phyloP scores from a whole-genome alignment of 2,329 filamentous ascomycete species.

The Cercospora berteroae region DNA sequence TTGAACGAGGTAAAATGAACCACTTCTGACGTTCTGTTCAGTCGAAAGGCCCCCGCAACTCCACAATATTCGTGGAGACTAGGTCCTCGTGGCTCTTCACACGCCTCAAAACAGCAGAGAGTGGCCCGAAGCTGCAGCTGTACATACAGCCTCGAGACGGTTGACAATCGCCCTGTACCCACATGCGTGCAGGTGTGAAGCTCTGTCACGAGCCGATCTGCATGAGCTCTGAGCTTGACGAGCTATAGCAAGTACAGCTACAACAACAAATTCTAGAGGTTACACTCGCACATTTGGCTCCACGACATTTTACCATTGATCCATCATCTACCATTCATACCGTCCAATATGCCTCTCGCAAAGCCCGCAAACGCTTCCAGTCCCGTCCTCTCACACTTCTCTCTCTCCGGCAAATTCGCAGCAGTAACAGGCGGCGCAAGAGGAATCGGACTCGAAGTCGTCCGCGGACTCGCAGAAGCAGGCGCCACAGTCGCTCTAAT shows the following conservation, averaged over 20 bases:
- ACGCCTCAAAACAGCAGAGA: neutral
- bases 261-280: neutral
- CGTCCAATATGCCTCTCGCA: slow-evolving; percentile 26
- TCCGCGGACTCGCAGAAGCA: slow-evolving; percentile 80
- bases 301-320: neutral
- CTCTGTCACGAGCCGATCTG: neutral
- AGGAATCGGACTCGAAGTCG: slow-evolving; percentile 84
- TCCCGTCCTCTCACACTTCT: slow-evolving; percentile 54
- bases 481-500: slow-evolving; percentile 85
- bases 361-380: slow-evolving; percentile 19
- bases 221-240: neutral
- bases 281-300: neutral
- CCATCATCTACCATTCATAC: neutral
- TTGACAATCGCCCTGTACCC: neutral
- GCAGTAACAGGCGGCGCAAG: slow-evolving; percentile 85
- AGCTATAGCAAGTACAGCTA: neutral
- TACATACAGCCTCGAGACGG: neutral
- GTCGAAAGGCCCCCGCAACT: neutral
- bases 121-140: neutral
- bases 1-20: neutral
- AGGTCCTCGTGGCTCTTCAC: neutral
- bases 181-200: neutral
- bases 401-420: slow-evolving; percentile 74
- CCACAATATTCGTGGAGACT: neutral
- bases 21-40: neutral